Conservation (phyloP, 495 filamentous ascomycete genomes). For the Copromyces sp. region DNA sequence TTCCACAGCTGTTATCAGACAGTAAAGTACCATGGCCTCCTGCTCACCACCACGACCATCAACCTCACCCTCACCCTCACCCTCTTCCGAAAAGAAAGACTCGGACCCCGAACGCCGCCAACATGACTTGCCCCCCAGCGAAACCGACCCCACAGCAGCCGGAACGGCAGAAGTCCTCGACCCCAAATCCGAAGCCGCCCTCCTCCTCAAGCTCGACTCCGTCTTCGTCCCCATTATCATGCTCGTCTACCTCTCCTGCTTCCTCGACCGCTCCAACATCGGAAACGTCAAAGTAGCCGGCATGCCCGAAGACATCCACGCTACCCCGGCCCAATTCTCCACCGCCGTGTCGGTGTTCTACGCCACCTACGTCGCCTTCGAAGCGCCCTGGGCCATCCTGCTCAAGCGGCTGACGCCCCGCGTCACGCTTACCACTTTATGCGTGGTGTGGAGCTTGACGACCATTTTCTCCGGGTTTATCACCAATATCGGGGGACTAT, state of each 20-base stretch:
- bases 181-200: constrained; percentile 38
- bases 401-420: constrained; percentile 55
- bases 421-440: constrained; percentile 50
- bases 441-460: constrained; percentile 45
- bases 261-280: constrained; percentile 47
- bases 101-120: not conserved
- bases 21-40: not conserved
- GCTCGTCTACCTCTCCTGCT: constrained; percentile 47
- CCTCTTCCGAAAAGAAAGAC: not conserved
- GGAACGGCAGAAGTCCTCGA: constrained; percentile 28
- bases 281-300: constrained; percentile 39
- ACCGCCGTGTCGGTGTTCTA: constrained; percentile 68
- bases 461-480: constrained; percentile 46
- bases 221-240: constrained; percentile 42
- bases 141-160: not conserved
- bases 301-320: constrained; percentile 33
- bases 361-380: constrained; percentile 67
- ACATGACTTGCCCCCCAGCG: not conserved
- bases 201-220: constrained; percentile 41
- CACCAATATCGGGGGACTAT: constrained; percentile 35
- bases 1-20: not conserved
- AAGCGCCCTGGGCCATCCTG: constrained; percentile 68
- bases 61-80: not conserved
- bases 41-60: not conserved
- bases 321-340: constrained; percentile 51